Evolutionary conservation across 2,329 filamentous ascomycete species (phyloP).

Genomic region (Pyrenophora graminea): DNA sequence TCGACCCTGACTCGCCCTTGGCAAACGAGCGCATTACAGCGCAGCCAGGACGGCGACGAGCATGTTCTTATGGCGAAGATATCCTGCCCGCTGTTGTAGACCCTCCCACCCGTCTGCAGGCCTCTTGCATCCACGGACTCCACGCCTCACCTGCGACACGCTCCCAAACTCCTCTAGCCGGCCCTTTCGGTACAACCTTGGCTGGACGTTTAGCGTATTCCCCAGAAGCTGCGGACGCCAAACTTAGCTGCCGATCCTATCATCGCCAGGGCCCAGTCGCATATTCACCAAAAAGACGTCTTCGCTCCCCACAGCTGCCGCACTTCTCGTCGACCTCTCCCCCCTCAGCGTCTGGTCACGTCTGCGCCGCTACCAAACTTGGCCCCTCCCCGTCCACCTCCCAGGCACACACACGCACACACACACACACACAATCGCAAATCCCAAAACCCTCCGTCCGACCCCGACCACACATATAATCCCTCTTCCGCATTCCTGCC

Average conservation of each 20-base stretch:
- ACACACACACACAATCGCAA: background rate
- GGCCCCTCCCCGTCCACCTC: background rate
- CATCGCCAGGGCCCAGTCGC: conserved; percentile 17
- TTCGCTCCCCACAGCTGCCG: conserved; percentile 10
- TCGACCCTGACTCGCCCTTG: conserved; percentile 28
- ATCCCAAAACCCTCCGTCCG: background rate
- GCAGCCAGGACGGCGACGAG: background rate
- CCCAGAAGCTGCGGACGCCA: conserved; percentile 24
- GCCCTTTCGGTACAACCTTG: conserved; percentile 7
- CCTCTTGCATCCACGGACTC: background rate
- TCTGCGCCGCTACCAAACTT: conserved; percentile 10
- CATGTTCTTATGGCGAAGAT: conserved; percentile 5
- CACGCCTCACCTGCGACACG: conserved; percentile 5
- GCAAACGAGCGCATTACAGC: conserved; percentile 22
- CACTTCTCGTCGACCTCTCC: conserved; percentile 4
- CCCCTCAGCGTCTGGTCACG: conserved; percentile 3
- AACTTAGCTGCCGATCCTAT: conserved; percentile 29
- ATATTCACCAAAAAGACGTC: conserved; percentile 17
- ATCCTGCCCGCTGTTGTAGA: background rate
- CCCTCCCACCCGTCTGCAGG: background rate
- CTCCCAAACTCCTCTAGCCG: conserved; percentile 8
- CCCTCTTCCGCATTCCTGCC: conserved; percentile 6
- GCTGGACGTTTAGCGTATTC: conserved; percentile 18
- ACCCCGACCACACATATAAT: conserved; percentile 4
- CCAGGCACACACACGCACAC: background rate